Percentiles rank a stretch among this genome's conserved stretches.
These are phyloP conservation scores for Dryas alaskensis DNA, from an alignment of 306 rosid genomes.

Conservation along the genomic window DNA sequence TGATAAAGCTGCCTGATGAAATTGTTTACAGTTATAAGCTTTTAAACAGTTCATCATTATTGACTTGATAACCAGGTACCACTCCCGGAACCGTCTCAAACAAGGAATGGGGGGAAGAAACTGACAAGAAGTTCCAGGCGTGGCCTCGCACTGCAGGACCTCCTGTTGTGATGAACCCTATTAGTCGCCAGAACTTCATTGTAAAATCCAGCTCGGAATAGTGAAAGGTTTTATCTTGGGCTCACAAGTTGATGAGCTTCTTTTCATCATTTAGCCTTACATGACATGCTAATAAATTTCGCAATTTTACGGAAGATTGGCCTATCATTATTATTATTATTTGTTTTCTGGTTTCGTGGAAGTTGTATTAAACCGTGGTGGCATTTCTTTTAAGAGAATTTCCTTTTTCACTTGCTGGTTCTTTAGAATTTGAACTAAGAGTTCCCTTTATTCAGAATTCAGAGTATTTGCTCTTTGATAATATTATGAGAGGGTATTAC, in stretches of 20 bases:
- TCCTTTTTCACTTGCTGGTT: not conserved
- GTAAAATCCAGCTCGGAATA: constrained; percentile 29
- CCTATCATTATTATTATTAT: not conserved
- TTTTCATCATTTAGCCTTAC: not conserved
- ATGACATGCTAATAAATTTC: not conserved
- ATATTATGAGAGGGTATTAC: too few relatives aligned
- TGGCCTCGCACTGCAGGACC: constrained; percentile 82
- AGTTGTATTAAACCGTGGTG: not conserved
- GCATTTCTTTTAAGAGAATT: not conserved
- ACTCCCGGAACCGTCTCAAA: constrained; percentile 62
- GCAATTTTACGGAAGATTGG: not conserved
- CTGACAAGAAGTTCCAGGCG: constrained; percentile 83
- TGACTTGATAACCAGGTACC: constrained; percentile 45
- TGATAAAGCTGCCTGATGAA: not conserved
- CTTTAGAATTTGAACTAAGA: not conserved
- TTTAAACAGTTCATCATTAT: not conserved
- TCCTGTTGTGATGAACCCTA: constrained; percentile 47
- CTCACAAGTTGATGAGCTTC: not conserved
- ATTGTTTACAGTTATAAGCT: not conserved
- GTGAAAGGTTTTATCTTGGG: not conserved
- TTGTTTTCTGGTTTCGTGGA: not conserved
- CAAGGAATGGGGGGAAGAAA: constrained; percentile 76
- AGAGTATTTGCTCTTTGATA: too few relatives aligned
- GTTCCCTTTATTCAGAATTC: not conserved
- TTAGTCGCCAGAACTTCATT: constrained; percentile 44